Conservation (phyloP, 2,329 filamentous ascomycete genomes). For the Fusarium anguioides region DNA sequence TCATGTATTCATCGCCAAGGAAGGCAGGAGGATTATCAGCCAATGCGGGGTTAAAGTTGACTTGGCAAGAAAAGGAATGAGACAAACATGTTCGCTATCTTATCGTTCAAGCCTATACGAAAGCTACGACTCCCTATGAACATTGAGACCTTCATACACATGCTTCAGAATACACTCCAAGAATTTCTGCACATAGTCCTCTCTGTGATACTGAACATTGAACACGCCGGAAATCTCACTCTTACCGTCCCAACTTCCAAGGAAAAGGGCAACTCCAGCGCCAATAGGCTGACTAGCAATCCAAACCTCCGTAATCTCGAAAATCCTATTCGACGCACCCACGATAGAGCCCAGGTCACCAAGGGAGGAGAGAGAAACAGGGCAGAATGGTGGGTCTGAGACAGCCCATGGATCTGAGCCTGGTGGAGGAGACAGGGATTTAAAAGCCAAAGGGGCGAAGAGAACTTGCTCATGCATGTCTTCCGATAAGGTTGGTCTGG, state of each 20-base stretch:
- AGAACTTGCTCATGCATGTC: background rate
- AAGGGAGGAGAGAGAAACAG: background rate
- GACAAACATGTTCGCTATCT: fast-evolving
- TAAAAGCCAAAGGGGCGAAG: background rate
- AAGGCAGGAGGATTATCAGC: background rate
- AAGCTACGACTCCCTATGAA: background rate
- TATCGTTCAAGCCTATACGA: background rate
- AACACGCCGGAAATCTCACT: background rate
- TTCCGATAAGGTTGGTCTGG: background rate
- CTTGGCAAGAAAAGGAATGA: background rate
- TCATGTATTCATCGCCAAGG: background rate
- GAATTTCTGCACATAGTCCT: background rate
- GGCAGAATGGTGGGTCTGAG: background rate
- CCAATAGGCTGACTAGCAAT: background rate
- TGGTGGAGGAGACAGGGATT: background rate
- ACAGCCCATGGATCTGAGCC: background rate
- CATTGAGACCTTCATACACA: background rate
- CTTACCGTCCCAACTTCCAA: background rate
- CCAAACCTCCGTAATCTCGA: background rate
- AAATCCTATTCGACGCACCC: fast-evolving
- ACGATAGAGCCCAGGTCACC: background rate
- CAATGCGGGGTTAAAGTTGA: background rate
- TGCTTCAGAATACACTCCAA: background rate
- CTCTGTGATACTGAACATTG: background rate
- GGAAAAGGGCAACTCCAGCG: background rate